A percentile compares a stretch with the other conserved stretches of the same genome.
Conservation (phyloP, 164 flowering plant genomes). For the Vitis vinifera region ASM3070453v1 NC_081812.1:18874001-18874500, state of each 20-base stretch:
- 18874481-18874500: too few relatives aligned
- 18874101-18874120: not conserved
- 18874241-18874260: constrained; percentile 34
- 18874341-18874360: constrained; percentile 23
- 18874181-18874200: not conserved
- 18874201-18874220: constrained; percentile 25
- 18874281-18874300: constrained; percentile 25
- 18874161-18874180: too few relatives aligned
- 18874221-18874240: constrained; percentile 38
- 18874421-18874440: not conserved
- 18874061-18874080: not conserved
- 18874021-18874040: constrained; percentile 12
- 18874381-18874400: too few relatives aligned
- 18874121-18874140: too few relatives aligned
- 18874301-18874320: constrained; percentile 22
- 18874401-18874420: not conserved
- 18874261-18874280: constrained; percentile 17
- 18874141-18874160: too few relatives aligned
- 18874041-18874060: constrained; percentile 24
- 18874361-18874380: not conserved
- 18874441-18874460: too few relatives aligned
- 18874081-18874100: not conserved
- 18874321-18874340: constrained; percentile 18
- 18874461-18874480: too few relatives aligned
- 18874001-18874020: not conserved